Conservation (phyloP, 192 early-diverging fungal genomes). For the Phlyctochytrium bullatum region DNA sequence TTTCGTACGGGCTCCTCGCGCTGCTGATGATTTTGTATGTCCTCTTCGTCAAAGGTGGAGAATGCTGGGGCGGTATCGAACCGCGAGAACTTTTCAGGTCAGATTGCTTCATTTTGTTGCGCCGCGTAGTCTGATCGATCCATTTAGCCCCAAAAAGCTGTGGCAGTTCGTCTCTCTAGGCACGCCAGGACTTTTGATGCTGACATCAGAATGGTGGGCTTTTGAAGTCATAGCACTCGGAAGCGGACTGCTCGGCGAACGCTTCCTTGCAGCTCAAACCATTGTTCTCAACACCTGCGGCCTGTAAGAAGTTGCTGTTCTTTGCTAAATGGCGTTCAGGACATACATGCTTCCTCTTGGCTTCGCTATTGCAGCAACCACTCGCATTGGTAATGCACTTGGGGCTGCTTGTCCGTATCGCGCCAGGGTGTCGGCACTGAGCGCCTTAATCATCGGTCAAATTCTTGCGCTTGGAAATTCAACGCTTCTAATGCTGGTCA, state of each 20-base stretch:
- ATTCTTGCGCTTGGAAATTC: slow-evolving; percentile 4
- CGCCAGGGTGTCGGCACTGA: neutral
- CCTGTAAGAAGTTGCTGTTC: too few relatives aligned
- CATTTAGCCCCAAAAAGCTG: neutral
- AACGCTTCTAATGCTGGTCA: slow-evolving; percentile 3
- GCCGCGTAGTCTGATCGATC: neutral
- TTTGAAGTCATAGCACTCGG: slow-evolving; percentile 48
- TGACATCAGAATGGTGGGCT: slow-evolving; percentile 41
- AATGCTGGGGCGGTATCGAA: slow-evolving; percentile 89
- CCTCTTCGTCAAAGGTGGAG: slow-evolving; percentile 52
- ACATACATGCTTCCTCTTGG: slow-evolving; percentile 77
- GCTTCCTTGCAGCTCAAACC: slow-evolving; percentile 76
- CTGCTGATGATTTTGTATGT: slow-evolving; percentile 63
- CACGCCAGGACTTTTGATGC: slow-evolving; percentile 73
- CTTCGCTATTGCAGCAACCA: slow-evolving; percentile 75
- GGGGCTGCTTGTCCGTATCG: slow-evolving; percentile 18
- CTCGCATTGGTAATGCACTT: slow-evolving; percentile 62
- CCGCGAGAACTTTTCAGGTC: slow-evolving; percentile 52
- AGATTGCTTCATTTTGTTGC: neutral
- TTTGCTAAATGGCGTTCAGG: too few relatives aligned
- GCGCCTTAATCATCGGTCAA: neutral
- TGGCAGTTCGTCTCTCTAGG: slow-evolving; percentile 55
- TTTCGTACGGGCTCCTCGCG: slow-evolving; percentile 76
- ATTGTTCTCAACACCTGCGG: slow-evolving; percentile 70
- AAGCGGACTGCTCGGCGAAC: slow-evolving; percentile 74